Evolutionary conservation across 192 early-diverging fungal species (phyloP).

Genomic region (Jimgerdemannia lactiflua): DNA sequence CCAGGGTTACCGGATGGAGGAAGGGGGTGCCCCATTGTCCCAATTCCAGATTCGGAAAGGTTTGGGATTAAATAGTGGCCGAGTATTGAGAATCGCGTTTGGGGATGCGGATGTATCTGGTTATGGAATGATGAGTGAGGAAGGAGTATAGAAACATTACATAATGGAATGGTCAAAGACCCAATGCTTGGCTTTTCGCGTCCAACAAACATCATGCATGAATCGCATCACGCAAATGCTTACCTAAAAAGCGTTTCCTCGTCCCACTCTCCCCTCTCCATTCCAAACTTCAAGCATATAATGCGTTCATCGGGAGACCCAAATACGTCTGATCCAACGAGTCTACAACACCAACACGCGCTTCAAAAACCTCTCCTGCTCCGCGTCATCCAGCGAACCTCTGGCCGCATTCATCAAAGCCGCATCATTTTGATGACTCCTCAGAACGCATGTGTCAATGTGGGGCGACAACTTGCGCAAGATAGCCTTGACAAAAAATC

Average conservation of each 20-base stretch:
- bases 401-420: no score
- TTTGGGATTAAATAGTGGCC: neutral
- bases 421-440: no score
- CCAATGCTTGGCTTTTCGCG: no score
- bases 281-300: neutral
- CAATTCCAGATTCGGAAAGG: neutral
- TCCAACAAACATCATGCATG: no score
- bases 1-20: neutral
- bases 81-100: neutral
- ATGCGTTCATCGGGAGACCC: neutral
- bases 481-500: neutral
- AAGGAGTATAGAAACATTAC: no score
- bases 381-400: no score
- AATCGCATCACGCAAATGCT: neutral
- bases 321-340: neutral
- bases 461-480: neutral
- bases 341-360: neutral
- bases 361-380: neutral
- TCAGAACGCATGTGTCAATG: neutral
- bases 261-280: neutral
- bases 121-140: neutral
- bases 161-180: no score
- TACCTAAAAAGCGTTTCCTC: neutral
- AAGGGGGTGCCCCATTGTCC: neutral
- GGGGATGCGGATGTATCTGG: neutral